Percentiles rank a stretch among this genome's conserved stretches.
Conservation (phyloP, 1,139 yeast species). For the Pichiaceae sp. region DNA sequence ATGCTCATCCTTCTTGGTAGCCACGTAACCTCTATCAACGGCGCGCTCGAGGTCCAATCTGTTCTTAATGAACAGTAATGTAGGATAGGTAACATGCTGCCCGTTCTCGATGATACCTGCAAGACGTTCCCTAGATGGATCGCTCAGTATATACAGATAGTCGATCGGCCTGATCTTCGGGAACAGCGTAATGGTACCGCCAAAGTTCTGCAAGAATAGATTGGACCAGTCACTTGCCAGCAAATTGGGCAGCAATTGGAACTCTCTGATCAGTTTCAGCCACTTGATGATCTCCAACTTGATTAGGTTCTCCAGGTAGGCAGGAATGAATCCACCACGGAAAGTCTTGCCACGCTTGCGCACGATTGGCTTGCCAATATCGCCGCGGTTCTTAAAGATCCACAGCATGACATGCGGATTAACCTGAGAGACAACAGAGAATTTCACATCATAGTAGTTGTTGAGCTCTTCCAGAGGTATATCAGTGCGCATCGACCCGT, state of each 20-base stretch:
- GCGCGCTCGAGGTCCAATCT: conserved; percentile 57
- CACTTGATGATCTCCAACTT: conserved; percentile 70
- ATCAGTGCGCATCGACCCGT: conserved; percentile 66
- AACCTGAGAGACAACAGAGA: conserved; percentile 71
- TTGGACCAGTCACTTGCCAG: conserved; percentile 78
- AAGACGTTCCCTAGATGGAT: conserved; percentile 54
- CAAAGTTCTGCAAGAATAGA: conserved; percentile 65
- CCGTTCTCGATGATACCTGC: conserved; percentile 54
- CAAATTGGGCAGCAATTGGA: conserved; percentile 61
- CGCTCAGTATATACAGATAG: conserved; percentile 57
- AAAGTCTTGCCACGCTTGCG: conserved; percentile 49
- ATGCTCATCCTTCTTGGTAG: conserved; percentile 1
- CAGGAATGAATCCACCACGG: conserved; percentile 70
- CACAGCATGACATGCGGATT: conserved; percentile 76
- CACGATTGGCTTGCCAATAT: conserved; percentile 73
- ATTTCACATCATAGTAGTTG: conserved; percentile 72
- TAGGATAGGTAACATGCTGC: conserved; percentile 59
- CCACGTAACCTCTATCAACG: conserved; percentile 39
- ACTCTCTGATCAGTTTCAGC: conserved; percentile 56
- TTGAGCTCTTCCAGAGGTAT: conserved; percentile 62
- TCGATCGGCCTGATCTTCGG: conserved; percentile 56
- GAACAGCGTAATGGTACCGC: conserved; percentile 73
- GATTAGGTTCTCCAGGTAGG: conserved; percentile 63
- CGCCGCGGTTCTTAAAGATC: conserved; percentile 73
- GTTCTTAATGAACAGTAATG: conserved; percentile 55